A percentile compares a stretch with the other conserved stretches of the same genome.
phyloP scores from a whole-genome alignment of 2,329 filamentous ascomycete genomes.

The Colletotrichum karsti region DNA sequence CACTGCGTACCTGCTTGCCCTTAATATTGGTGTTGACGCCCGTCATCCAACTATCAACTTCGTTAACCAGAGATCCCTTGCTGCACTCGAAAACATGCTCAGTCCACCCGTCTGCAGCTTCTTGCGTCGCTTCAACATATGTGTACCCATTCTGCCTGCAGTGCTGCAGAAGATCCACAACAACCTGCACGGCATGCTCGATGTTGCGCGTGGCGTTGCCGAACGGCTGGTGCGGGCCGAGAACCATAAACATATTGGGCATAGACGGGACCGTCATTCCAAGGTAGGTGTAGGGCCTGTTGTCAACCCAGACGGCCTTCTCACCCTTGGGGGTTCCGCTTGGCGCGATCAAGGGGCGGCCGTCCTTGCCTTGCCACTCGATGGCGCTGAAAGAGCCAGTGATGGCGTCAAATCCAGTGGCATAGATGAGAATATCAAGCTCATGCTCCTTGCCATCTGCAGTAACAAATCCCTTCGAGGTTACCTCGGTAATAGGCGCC shows the following conservation, averaged over 20 bases:
- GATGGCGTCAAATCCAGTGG: constrained; percentile 33
- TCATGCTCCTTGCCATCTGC: constrained; percentile 56
- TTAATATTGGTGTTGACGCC: constrained; percentile 60
- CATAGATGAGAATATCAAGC: constrained; percentile 42
- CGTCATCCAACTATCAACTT: constrained; percentile 64
- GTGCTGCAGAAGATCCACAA: constrained; percentile 43
- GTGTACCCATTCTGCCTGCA: constrained; percentile 41
- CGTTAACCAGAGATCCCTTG: constrained; percentile 51
- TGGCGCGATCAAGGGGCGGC: not conserved
- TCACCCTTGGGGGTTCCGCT: constrained; percentile 23
- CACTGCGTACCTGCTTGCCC: constrained; percentile 52
- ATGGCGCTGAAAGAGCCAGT: constrained; percentile 39
- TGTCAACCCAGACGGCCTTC: constrained; percentile 43
- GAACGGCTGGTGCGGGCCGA: constrained; percentile 52
- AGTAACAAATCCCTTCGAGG: constrained; percentile 52
- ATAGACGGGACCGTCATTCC: constrained; percentile 51
- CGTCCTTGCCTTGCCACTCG: constrained; percentile 40
- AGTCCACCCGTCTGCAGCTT: constrained; percentile 51
- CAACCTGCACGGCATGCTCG: constrained; percentile 50
- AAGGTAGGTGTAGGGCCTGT: constrained; percentile 47
- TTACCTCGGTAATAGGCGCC: constrained; percentile 56
- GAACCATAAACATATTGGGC: constrained; percentile 57
- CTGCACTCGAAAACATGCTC: constrained; percentile 57
- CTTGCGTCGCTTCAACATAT: constrained; percentile 47
- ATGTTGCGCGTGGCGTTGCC: constrained; percentile 51